A percentile compares a stretch with the other conserved stretches of the same genome.
Evolutionary conservation across 129 eudicot genomes (phyloP).

Genomic region (Flaveria robusta): DNA sequence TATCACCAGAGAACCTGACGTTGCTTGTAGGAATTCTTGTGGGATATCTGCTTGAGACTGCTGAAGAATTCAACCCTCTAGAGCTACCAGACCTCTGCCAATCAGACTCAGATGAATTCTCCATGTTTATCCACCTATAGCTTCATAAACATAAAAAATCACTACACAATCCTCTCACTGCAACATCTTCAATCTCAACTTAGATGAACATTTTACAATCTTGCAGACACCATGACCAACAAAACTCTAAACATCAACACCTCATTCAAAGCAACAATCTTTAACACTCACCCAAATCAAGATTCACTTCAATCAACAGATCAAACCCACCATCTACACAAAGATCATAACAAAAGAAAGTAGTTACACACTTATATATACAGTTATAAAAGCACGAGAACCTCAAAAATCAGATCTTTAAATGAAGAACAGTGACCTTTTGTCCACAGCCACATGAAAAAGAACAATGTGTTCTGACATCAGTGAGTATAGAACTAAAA

Average conservation of each 20-base stretch:
- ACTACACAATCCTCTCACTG: neutral
- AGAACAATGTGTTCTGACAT: slow-evolving; percentile 23
- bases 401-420: slow-evolving; percentile 52
- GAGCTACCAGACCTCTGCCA: slow-evolving; percentile 69
- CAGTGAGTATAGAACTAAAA: slow-evolving; percentile 16
- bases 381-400: slow-evolving; percentile 20
- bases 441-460: slow-evolving; percentile 72
- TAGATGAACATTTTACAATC: slow-evolving; percentile 35
- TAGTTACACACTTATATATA: neutral
- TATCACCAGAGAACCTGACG: slow-evolving; percentile 50
- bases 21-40: slow-evolving; percentile 42
- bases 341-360: neutral
- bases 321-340: too few relatives aligned
- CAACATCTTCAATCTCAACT: slow-evolving; percentile 36
- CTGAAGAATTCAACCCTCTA: slow-evolving; percentile 63
- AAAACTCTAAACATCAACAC: neutral
- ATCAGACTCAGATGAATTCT: slow-evolving; percentile 66
- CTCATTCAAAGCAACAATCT: too few relatives aligned
- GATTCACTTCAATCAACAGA: neutral
- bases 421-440: slow-evolving; percentile 41
- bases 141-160: slow-evolving; percentile 7
- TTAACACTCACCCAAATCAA: neutral
- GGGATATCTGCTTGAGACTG: slow-evolving; percentile 54
- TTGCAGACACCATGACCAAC: neutral
- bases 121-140: slow-evolving; percentile 56